Percentiles rank a stretch among this genome's conserved stretches.
phyloP scores from a whole-genome alignment of 1,139 yeast species.

The Arxiozyma telluris region DNA sequence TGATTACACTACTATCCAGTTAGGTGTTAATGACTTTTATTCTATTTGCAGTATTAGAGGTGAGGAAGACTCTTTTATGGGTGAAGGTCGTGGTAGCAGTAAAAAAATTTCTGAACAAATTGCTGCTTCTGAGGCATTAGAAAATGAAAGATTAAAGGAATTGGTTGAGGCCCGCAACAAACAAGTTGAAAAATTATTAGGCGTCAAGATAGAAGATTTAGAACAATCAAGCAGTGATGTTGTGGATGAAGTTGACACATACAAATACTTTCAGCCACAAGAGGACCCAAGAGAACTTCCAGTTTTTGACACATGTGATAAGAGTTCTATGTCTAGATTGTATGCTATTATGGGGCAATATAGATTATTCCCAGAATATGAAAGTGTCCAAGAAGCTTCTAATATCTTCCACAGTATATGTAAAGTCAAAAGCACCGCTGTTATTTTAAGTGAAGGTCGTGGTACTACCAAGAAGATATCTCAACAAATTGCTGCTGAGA shows the following conservation, averaged over 20 bases:
- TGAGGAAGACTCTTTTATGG: slow-evolving; percentile 5
- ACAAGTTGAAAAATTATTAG: not conserved
- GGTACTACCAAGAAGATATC: slow-evolving; percentile 16
- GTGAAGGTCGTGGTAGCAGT: slow-evolving; percentile 9
- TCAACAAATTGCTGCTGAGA: slow-evolving; percentile 9
- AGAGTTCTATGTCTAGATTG: slow-evolving; percentile 5
- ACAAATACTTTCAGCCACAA: slow-evolving; percentile 3
- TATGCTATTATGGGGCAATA: slow-evolving; percentile 5
- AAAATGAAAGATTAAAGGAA: not conserved
- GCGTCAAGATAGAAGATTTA: slow-evolving; percentile 1
- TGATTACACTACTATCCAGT: slow-evolving; percentile 5
- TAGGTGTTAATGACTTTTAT: slow-evolving; percentile 7
- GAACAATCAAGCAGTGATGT: not conserved
- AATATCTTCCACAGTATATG: slow-evolving; percentile 10
- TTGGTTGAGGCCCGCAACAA: not conserved
- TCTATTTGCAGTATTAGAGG: slow-evolving; percentile 4
- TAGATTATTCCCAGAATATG: slow-evolving; percentile 6
- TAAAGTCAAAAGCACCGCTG: slow-evolving; percentile 8
- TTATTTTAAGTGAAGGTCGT: slow-evolving; percentile 13
- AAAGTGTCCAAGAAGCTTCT: slow-evolving; percentile 1
- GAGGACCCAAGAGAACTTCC: not conserved
- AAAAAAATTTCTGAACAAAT: slow-evolving; percentile 9
- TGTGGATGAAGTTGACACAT: slow-evolving; percentile 2
- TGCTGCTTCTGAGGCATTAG: slow-evolving; percentile 8
- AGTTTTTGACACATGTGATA: slow-evolving; percentile 5